Base-by-base conservation (phyloP, 2,329 filamentous ascomycete species). In the Venturia oleaginea region DNA sequence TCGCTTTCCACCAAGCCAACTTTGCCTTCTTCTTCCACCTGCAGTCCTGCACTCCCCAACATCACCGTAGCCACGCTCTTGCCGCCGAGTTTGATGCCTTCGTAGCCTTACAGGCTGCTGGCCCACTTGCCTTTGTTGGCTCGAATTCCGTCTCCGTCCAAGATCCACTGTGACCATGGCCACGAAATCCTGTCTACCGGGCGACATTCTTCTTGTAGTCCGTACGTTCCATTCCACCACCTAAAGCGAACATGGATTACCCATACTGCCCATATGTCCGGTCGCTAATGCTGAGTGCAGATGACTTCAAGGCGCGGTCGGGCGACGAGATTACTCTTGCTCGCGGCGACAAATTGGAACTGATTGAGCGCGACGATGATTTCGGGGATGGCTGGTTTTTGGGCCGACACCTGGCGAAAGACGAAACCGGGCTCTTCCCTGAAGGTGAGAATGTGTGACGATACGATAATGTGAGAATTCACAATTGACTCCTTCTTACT, bases 271-370 rank as follows among this genome's bases (percentile, higher is more conserved):
- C 22, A 32, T 60, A 27, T 43, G 34, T 60, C 32, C 34, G n/a
- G 15, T 38, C 22, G 22, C 57, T 54, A 57, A 61, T 65, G 66
- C 66, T 68, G 59, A 66, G 61, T 63, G 60, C 69, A 96, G 91
- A 99, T 78, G 92, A 97, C 77, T 97, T 99, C 75, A 81, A 87
- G 70, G 92, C 93, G 65, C 87, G 94, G 69, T 95, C 92, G 76
- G 89, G 90, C 65, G 94, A 99, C 77, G 94, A 99, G 81, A 82
- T 99, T 72, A 95, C 86, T 70, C 82, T 99, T 68, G 81, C 85
- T 64, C 95, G 95, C 72, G 92, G 90, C 70, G 90, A 94, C 71
- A 86, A 89, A 68, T 88, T 95, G 67, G 88, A 93, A 78, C 79
- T 95, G 67, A 85, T 93, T 68, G 90, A 94, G 77, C 84, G 90